These are phyloP conservation scores for Amaranthus tricolor DNA, from an alignment of 179 eudicot species.

Conservation along the genomic window DNA sequence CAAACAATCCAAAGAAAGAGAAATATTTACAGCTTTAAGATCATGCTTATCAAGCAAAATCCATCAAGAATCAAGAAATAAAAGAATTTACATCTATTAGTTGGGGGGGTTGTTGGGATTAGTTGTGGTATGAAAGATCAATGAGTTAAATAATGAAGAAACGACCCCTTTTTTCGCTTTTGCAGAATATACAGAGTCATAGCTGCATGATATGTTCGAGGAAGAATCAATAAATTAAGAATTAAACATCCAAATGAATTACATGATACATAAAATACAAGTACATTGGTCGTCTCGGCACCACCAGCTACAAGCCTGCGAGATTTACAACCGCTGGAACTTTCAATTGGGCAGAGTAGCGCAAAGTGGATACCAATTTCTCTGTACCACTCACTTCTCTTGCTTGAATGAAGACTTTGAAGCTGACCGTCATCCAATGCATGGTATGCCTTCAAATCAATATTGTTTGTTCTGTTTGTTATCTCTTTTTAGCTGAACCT, in stretches of 20 bases:
- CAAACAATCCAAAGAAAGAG: background rate
- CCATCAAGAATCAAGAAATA: background rate
- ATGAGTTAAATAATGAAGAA: conserved; percentile 17
- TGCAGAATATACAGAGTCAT: conserved; percentile 30
- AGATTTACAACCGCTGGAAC: conserved; percentile 31
- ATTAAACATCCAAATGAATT: conserved; percentile 37
- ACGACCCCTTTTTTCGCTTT: conserved; percentile 21
- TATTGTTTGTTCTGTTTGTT: conserved; percentile 63
- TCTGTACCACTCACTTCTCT: conserved; percentile 25
- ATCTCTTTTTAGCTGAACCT: conserved; percentile 94
- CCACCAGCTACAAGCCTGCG: conserved; percentile 51
- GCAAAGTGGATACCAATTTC: conserved; percentile 14
- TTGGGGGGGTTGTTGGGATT: background rate
- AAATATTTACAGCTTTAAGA: background rate
- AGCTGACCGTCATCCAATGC: conserved; percentile 6
- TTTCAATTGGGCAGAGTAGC: conserved; percentile 35
- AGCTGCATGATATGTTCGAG: conserved; percentile 24
- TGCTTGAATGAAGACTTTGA: conserved; percentile 20
- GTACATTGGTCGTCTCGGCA: conserved; percentile 32
- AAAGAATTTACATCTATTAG: background rate
- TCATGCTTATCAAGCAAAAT: background rate
- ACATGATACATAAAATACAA: conserved; percentile 43
- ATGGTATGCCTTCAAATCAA: conserved; percentile 38
- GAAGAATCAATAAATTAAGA: conserved; percentile 39
- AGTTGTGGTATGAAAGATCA: background rate